Percentiles rank a stretch among this genome's conserved stretches.
Conservation (phyloP, 2,329 filamentous ascomycete genomes). For the Monosporascus sp. region DNA sequence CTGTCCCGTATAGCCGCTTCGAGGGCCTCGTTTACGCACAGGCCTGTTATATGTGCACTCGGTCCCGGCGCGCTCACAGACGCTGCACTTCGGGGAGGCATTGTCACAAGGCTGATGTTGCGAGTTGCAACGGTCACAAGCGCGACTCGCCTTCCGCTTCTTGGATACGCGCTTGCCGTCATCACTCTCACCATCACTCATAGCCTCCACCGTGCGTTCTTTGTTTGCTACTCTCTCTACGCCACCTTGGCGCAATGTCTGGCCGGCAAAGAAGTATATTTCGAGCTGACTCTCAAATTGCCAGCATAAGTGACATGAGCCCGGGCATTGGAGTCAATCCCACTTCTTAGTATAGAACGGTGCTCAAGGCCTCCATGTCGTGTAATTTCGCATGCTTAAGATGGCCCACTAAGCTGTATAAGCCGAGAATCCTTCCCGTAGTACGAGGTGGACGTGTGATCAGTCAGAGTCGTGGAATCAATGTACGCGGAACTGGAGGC, state of each 20-base stretch:
- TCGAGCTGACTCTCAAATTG: background rate
- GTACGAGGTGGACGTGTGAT: too few relatives aligned
- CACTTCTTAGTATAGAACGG: too few relatives aligned
- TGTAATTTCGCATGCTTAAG: too few relatives aligned
- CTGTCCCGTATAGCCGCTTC: slow-evolving; percentile 29
- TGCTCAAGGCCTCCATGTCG: too few relatives aligned
- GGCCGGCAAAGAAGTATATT: background rate
- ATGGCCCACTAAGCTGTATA: too few relatives aligned
- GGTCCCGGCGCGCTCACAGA: slow-evolving; percentile 33
- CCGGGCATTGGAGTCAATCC: too few relatives aligned
- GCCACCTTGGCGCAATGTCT: slow-evolving; percentile 2
- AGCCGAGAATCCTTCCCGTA: too few relatives aligned
- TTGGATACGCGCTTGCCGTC: slow-evolving; percentile 27
- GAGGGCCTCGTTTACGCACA: slow-evolving; percentile 27
- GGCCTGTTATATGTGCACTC: slow-evolving; percentile 29
- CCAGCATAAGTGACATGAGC: too few relatives aligned
- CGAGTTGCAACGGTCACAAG: slow-evolving; percentile 41
- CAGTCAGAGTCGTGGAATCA: too few relatives aligned
- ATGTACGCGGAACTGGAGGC: too few relatives aligned
- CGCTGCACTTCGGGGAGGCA: slow-evolving; percentile 38
- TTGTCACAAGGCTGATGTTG: slow-evolving; percentile 45
- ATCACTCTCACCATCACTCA: slow-evolving; percentile 30
- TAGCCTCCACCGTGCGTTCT: slow-evolving; percentile 20
- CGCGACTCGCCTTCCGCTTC: slow-evolving; percentile 28
- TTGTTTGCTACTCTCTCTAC: slow-evolving; percentile 10